A percentile compares a stretch with the other conserved stretches of the same genome.
Conservation (phyloP, 129 eudicot genomes). For the Artemisia annua region DNA sequence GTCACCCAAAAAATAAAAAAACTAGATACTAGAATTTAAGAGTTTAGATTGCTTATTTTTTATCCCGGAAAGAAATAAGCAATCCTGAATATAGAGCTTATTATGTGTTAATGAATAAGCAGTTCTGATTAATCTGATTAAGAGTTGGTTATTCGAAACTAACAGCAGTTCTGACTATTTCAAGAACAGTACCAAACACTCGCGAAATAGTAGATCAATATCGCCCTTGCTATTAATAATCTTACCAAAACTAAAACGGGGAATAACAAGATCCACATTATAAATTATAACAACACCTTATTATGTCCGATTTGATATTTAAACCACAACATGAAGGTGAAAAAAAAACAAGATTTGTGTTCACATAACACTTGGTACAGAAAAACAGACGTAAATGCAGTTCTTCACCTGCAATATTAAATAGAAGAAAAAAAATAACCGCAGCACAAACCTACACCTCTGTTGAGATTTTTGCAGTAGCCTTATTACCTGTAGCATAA, state of each 20-base stretch:
- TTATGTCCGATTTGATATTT: conserved; percentile 1
- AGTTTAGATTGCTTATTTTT: too few species aligned
- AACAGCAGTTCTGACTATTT: too few species aligned
- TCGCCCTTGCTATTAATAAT: background rate
- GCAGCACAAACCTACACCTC: conserved; percentile 33
- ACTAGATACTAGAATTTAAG: too few species aligned
- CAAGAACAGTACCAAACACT: too few species aligned
- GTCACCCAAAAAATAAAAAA: too few species aligned
- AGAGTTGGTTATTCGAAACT: too few species aligned
- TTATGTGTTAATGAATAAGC: too few species aligned
- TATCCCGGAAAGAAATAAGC: too few species aligned
- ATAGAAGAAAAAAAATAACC: background rate
- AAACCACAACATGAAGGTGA: background rate
- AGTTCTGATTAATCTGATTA: too few species aligned
- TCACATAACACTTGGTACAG: conserved; percentile 1
- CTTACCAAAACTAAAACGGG: background rate
- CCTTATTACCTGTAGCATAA: conserved; percentile 32
- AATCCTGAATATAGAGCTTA: too few species aligned
- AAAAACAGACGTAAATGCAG: background rate
- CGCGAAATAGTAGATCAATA: too few species aligned
- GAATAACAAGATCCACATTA: background rate
- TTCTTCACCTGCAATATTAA: background rate
- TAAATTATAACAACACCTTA: background rate
- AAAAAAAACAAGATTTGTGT: conserved; percentile 1
- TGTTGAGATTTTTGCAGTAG: conserved; percentile 20